phyloP scores from a whole-genome alignment of 805 yeast species.

The Ascoidea rubescens region DNA sequence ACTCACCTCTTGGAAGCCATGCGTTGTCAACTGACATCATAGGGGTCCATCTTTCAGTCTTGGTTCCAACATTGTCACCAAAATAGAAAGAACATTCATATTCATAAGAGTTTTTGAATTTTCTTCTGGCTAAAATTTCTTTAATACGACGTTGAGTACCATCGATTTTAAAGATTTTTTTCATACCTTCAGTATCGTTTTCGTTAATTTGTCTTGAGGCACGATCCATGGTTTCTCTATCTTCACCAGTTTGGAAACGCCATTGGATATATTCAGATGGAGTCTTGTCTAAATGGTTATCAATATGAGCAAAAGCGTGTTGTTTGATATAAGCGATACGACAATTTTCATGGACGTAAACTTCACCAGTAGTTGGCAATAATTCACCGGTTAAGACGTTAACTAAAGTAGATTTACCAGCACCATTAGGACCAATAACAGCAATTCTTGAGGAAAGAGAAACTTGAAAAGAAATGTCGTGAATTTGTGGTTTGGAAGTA shows the following conservation, averaged over 20 bases:
- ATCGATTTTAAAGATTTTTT: conserved; percentile 98
- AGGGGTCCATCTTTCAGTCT: conserved; percentile 98
- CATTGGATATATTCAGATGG: conserved; percentile 99
- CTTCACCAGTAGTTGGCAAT: conserved; percentile 96
- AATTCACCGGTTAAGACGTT: conserved; percentile 99
- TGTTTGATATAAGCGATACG: conserved; percentile 99
- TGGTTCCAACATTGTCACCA: conserved; percentile 99
- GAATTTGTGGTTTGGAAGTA: conserved; percentile 89
- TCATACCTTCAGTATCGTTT: conserved; percentile 95
- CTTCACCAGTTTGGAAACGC: conserved; percentile 99
- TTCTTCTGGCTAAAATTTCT: conserved; percentile 92
- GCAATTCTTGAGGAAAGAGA: conserved; percentile 99
- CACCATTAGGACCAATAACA: conserved; percentile 99
- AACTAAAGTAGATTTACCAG: conserved; percentile 98
- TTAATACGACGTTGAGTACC: conserved; percentile 96
- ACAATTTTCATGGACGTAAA: conserved; percentile 98
- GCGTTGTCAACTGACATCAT: conserved; percentile 99
- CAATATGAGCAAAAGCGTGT: conserved; percentile 99
- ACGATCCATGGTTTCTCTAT: conserved; percentile 99
- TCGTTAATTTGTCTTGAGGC: conserved; percentile 98
- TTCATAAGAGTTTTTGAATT: conserved; percentile 99
- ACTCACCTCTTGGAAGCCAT: conserved; percentile 99
- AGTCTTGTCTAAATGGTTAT: conserved; percentile 96
- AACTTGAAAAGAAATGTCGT: conserved; percentile 93
- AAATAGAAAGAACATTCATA: conserved; percentile 95